Base-by-base conservation (phyloP, 257 asterid species). In the Plantago elongata region DNA sequence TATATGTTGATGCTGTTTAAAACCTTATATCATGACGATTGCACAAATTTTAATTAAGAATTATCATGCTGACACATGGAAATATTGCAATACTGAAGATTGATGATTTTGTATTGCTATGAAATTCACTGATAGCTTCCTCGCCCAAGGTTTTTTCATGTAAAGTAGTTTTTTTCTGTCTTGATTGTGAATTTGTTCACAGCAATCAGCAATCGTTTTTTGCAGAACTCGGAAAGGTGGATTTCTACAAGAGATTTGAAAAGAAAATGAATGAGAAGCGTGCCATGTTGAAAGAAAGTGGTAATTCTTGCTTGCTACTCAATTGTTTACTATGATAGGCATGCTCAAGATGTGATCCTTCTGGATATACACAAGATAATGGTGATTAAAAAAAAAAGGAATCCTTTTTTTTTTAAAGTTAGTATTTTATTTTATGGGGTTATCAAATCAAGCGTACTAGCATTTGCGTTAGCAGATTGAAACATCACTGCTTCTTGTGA, bases 241-340 rank as follows among this genome's bases (percentile, higher is more conserved):
- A 82, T 78, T 77, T 87, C 83, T 85, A 78, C 57, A 89, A 89
- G 75, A 82, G 61, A 61, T 93, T 89, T 77, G 88, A 89, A 83
- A 87, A 81, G 86, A 93, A 93, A 86, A 89, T 89, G 76, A 70
- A 78, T 52, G 95, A 88, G 82, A 93, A 79, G 82, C 95, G 68
- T 46, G 78, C 66, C 11, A 88, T 78, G 72, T 64, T 93, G 61
- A 87, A 82, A 75, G 82, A 83, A 79, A 93, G 99, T 62, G 99
- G 99, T 93, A 83, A 57, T 4, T 29, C 51, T 58, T 75, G 66
- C 51, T 34, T 45, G 16, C 54, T 60, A 45, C 44, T 67, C 17
- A 45, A 9, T 57, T 18, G 45, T 34, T 34, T 34, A 34, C 27
- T 22, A 22, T 22, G 27, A 22, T 22, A 34, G 2, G 40, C 40